phyloP scores from a whole-genome alignment of 164 flowering plant genomes.

The Stephania japonica region DNA sequence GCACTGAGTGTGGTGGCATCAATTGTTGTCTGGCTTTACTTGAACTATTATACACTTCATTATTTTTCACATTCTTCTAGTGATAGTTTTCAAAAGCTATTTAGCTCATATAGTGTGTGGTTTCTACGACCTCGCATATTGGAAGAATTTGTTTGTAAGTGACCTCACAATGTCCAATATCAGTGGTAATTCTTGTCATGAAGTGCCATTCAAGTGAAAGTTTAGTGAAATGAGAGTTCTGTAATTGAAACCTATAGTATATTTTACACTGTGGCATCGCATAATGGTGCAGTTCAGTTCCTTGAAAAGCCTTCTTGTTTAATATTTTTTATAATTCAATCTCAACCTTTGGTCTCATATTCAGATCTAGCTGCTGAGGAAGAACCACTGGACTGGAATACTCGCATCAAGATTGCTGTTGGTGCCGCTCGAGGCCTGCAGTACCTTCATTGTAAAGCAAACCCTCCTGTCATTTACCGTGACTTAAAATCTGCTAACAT shows the following conservation, averaged over 20 bases:
- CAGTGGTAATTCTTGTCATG: too few relatives aligned
- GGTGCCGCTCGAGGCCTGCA: conserved; percentile 81
- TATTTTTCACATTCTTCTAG: too few relatives aligned
- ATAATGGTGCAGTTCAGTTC: background rate
- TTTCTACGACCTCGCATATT: background rate
- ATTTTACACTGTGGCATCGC: background rate
- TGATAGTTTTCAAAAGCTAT: too few relatives aligned
- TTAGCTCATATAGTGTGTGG: too few relatives aligned
- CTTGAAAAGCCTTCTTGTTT: background rate
- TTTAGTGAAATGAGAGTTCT: background rate
- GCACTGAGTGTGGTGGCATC: too few relatives aligned
- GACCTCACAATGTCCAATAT: too few relatives aligned
- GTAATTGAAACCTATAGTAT: background rate
- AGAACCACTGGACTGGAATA: conserved; percentile 57
- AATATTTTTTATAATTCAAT: background rate
- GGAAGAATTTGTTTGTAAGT: background rate
- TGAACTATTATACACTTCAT: too few relatives aligned
- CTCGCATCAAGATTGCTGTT: conserved; percentile 62
- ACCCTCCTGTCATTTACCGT: conserved; percentile 38
- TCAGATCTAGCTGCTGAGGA: conserved; percentile 40
- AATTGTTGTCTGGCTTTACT: too few relatives aligned
- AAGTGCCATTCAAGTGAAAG: background rate
- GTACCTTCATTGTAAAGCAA: conserved; percentile 69
- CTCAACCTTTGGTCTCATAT: conserved; percentile 6
- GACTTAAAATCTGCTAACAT: conserved; percentile 85